phyloP scores from a whole-genome alignment of 129 eudicot species.

The Pittosporum tobira region DNA sequence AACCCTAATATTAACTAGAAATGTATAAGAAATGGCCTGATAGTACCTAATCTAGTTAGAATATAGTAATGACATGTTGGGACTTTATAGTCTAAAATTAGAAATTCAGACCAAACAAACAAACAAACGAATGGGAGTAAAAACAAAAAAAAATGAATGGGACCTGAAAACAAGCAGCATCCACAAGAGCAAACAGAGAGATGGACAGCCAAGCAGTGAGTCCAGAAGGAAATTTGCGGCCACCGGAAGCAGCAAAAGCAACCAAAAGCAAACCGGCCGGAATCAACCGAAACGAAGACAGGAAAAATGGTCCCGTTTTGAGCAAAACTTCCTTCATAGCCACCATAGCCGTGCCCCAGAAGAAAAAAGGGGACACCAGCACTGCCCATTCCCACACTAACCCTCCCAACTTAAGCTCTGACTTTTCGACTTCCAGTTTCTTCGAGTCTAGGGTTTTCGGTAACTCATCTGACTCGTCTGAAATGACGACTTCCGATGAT shows the following conservation, averaged over 20 bases:
- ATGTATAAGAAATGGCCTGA: too few relatives aligned
- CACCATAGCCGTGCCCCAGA: conserved; percentile 99
- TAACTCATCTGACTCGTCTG: conserved; percentile 11
- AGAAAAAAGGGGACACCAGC: conserved; percentile 88
- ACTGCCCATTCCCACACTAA: conserved; percentile 58
- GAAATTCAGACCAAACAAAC: too few relatives aligned
- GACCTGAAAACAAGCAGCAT: conserved; percentile 96
- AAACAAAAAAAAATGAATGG: background rate
- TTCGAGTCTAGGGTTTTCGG: background rate
- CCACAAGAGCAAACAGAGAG: conserved; percentile 66
- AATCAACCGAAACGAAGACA: conserved; percentile 70
- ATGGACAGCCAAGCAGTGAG: conserved; percentile 80
- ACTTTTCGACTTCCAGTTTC: conserved; percentile 10
- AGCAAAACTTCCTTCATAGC: conserved; percentile 98
- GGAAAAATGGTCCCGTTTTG: conserved; percentile 74
- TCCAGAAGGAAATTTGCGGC: conserved; percentile 62
- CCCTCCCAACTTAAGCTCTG: conserved; percentile 15
- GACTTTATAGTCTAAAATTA: too few relatives aligned
- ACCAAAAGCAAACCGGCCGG: conserved; percentile 77
- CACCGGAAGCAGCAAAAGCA: conserved; percentile 63
- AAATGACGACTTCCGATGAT: conserved; percentile 33
- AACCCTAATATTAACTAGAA: too few relatives aligned
- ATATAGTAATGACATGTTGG: too few relatives aligned
- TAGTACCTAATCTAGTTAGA: too few relatives aligned
- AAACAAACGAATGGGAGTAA: too few relatives aligned